Evolutionary conservation across 345 rosid species (phyloP), one percentile per base, ranked within the genome.

Genomic region (Bruguiera sexangula): DNA sequence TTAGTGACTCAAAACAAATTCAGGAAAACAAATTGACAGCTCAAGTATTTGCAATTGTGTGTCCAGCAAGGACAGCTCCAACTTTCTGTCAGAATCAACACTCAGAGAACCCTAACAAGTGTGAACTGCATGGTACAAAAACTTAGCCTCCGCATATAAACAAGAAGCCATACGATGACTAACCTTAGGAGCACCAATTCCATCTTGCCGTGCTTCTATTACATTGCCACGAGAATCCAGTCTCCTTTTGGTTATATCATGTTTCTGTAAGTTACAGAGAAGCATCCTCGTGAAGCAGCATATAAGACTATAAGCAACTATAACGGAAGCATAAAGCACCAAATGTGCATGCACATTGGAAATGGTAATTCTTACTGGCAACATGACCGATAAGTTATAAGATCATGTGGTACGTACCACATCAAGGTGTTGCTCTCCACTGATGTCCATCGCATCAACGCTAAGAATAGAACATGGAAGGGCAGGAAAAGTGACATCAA

Each of bases 341-440:
- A 27, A 19, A 34, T 5, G 11, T 36, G 36, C 68, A 63, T n/a
- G 18, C 51, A 26, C 46, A 59, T 39, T 5, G 15, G 26, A 62
- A 66, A n/a, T 8, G 15, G 20, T 32, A 4, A 31, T 5, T 8
- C 60, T 20, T 22, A 58, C 9, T 2, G 1, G 4, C 59, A 30
- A 48, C 20, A 58, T 20, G 27, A 60, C 6, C 15, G 9, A 65
- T 32, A 71, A 58, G 43, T 8, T 27, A 34, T 63, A 57, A 65
- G 8, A 57, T 65, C 32, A 51, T n/a, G 50, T 9, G 52, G 69
- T 61, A 82, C 88, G 68, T 82, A 95, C 99, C 76, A 95, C 92
- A 75, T 95, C 99, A 77, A 95, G 95, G 82, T 92, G 99, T 56
- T 92, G 91, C 82, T 88, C 96, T 67, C 97, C 97, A 68, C 99